Evolutionary conservation across 169 alveolate genomes (phyloP).

Genomic region (Plasmodium coatneyi): DNA sequence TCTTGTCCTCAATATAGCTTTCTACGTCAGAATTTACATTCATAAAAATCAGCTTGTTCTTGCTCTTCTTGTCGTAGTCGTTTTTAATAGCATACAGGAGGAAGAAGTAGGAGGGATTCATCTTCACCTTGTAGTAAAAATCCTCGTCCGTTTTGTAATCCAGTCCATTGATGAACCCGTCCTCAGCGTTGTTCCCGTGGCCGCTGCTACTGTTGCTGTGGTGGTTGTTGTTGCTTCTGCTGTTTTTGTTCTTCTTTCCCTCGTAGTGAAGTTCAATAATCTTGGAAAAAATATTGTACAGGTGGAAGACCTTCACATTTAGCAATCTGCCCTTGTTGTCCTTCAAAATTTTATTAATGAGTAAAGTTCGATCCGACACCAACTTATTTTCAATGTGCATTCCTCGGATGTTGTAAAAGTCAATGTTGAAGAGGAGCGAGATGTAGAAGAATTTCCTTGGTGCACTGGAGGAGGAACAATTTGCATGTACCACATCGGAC

Average conservation of each 20-base stretch:
- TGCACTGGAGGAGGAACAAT: background rate
- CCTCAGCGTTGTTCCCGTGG: background rate
- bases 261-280: constrained; percentile 49
- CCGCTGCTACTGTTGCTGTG: background rate
- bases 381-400: constrained; percentile 68
- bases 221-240: background rate
- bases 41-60: constrained; percentile 63
- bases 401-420: constrained; percentile 55
- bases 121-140: constrained; percentile 49
- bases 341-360: constrained; percentile 16
- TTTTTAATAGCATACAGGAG: constrained; percentile 59
- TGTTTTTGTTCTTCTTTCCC: background rate
- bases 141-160: constrained; percentile 58
- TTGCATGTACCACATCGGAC: background rate
- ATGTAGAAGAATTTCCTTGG: constrained; percentile 30
- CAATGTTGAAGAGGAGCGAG: constrained; percentile 39
- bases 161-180: background rate
- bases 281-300: constrained; percentile 58
- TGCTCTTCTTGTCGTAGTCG: constrained; percentile 61
- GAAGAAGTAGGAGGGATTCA: constrained; percentile 52
- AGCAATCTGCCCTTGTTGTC: constrained; percentile 51
- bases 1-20: constrained; percentile 61
- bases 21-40: constrained; percentile 55
- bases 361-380: constrained; percentile 25
- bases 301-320: constrained; percentile 47